Conservation (phyloP, 2,329 filamentous ascomycete genomes). For the Magnaporthiopsis poae region DNA sequence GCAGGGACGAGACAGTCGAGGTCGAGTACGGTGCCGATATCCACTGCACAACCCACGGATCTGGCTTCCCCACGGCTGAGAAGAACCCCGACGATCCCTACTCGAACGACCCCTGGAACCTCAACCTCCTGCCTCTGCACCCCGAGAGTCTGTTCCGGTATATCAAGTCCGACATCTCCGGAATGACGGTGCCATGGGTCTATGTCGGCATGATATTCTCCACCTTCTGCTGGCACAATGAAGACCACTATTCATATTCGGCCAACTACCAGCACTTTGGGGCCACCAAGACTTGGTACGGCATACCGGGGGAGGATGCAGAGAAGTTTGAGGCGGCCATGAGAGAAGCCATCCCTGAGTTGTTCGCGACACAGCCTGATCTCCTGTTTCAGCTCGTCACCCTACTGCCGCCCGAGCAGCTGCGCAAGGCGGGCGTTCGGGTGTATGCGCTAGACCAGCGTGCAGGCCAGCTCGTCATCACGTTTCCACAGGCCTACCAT, state of each 20-base stretch:
- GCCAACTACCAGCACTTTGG: constrained; percentile 98
- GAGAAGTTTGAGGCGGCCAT: constrained; percentile 93
- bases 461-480: constrained; percentile 91
- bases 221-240: constrained; percentile 98
- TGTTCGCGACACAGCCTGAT: constrained; percentile 95
- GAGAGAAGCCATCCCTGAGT: constrained; percentile 85
- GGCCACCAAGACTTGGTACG: constrained; percentile 98
- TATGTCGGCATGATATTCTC: constrained; percentile 99
- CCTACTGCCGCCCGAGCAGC: constrained; percentile 79
- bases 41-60: constrained; percentile 94
- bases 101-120: constrained; percentile 85
- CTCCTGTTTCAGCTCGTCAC: constrained; percentile 96
- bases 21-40: constrained; percentile 98
- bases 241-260: constrained; percentile 95
- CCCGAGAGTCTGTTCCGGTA: constrained; percentile 88
- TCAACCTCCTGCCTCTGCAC: constrained; percentile 84
- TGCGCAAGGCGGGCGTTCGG: constrained; percentile 83
- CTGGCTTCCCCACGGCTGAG: constrained; percentile 90
- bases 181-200: constrained; percentile 98
- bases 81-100: constrained; percentile 80
- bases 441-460: constrained; percentile 94
- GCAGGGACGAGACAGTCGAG: constrained; percentile 88
- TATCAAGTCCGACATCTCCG: constrained; percentile 96
- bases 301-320: constrained; percentile 85
- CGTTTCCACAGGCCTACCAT: constrained; percentile 93